Evolutionary conservation across 2,329 filamentous ascomycete genomes (phyloP).

Genomic region (Coniochaeta sp.): DNA sequence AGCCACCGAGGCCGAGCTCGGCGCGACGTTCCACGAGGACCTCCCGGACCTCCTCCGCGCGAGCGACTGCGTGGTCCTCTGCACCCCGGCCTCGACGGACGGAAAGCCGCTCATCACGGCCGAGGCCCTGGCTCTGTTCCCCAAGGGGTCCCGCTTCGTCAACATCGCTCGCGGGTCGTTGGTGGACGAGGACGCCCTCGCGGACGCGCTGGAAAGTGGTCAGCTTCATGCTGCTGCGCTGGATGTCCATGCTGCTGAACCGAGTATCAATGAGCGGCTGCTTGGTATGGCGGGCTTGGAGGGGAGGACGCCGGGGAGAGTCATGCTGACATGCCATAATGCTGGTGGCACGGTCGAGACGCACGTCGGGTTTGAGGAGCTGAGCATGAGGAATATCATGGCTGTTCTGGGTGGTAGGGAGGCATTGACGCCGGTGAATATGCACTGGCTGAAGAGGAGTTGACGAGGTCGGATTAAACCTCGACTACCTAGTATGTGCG

Average conservation of each 20-base stretch:
- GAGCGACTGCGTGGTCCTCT: slow-evolving; percentile 55
- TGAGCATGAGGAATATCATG: slow-evolving; percentile 61
- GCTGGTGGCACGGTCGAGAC: slow-evolving; percentile 61
- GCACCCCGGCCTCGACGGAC: slow-evolving; percentile 44
- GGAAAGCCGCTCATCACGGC: slow-evolving; percentile 39
- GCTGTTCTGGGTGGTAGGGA: slow-evolving; percentile 44
- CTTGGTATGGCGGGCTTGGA: slow-evolving; percentile 24
- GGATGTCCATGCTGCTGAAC: slow-evolving; percentile 58
- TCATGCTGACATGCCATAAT: slow-evolving; percentile 59
- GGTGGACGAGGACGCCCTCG: slow-evolving; percentile 57
- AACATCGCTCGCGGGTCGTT: slow-evolving; percentile 59
- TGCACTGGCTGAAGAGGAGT: slow-evolving; percentile 38
- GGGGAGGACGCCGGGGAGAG: slow-evolving; percentile 26
- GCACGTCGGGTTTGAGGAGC: slow-evolving; percentile 56
- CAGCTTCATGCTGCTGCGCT: slow-evolving; percentile 46
- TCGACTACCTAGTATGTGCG: neutral
- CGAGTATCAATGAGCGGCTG: slow-evolving; percentile 40
- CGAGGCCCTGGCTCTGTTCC: slow-evolving; percentile 40
- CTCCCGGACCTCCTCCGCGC: slow-evolving; percentile 43
- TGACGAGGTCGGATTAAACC: neutral
- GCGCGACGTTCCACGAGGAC: slow-evolving; percentile 40
- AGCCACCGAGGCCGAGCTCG: slow-evolving; percentile 29
- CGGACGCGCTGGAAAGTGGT: slow-evolving; percentile 46
- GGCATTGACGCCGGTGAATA: slow-evolving; percentile 55
- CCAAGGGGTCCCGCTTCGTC: slow-evolving; percentile 49